A percentile compares a stretch with the other conserved stretches of the same genome.
These are phyloP conservation scores for Monosporascus ibericus DNA, from an alignment of 2,329 filamentous ascomycete genomes.

Conservation along the genomic window DNA sequence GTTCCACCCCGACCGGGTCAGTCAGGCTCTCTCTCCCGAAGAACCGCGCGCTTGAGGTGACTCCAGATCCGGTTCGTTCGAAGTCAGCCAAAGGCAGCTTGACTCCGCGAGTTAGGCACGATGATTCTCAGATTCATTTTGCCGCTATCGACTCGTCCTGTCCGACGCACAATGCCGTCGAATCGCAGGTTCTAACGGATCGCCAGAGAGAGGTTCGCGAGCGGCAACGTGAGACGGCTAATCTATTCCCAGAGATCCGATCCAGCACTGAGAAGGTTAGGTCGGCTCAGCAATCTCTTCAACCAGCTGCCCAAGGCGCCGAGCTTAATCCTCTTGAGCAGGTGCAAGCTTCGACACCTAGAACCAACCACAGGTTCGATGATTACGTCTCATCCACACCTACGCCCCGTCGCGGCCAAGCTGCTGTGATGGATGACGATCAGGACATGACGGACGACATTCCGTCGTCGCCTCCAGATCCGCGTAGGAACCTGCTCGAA, in stretches of 20 bases:
- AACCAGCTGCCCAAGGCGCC: background rate
- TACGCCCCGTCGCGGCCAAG: conserved; percentile 51
- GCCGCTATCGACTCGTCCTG: conserved; percentile 59
- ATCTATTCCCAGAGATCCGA: conserved; percentile 62
- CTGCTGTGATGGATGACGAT: conserved; percentile 39
- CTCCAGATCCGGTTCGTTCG: conserved; percentile 18
- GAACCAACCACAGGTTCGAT: conserved; percentile 36
- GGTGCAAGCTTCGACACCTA: conserved; percentile 38
- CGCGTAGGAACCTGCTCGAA: conserved; percentile 44
- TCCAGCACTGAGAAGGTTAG: conserved; percentile 38
- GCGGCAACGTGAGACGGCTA: conserved; percentile 60
- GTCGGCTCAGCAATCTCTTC: conserved; percentile 7
- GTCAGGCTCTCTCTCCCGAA: conserved; percentile 26
- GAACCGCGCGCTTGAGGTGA: conserved; percentile 15
- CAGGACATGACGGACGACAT: conserved; percentile 43
- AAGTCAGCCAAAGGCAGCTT: conserved; percentile 29
- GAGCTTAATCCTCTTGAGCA: background rate
- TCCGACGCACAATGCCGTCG: conserved; percentile 38
- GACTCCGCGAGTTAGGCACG: conserved; percentile 59
- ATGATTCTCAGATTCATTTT: conserved; percentile 79
- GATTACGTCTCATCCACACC: conserved; percentile 55
- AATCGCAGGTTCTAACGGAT: conserved; percentile 73
- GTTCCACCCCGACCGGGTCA: conserved; percentile 26
- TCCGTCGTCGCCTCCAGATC: conserved; percentile 53
- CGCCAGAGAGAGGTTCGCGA: conserved; percentile 72